These are phyloP conservation scores for Fusarium brachygibbosum DNA, from an alignment of 2,329 filamentous ascomycete species.

Conservation along the genomic window DNA sequence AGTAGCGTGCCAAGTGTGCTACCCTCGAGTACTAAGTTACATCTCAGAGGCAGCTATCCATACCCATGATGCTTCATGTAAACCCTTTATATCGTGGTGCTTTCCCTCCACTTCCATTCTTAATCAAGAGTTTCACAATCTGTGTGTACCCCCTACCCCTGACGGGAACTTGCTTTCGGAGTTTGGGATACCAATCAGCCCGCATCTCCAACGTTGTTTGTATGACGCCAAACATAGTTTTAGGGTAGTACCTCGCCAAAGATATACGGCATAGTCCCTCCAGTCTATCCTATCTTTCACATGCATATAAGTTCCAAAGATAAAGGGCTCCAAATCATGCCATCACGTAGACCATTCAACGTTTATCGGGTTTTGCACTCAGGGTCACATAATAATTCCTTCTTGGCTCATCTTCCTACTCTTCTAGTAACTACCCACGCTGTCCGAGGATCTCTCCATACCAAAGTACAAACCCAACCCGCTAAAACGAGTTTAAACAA, in stretches of 20 bases:
- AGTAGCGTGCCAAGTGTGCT: neutral
- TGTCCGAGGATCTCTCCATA: neutral
- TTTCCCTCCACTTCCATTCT: neutral
- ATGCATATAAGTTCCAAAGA: neutral
- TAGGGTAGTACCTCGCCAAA: neutral
- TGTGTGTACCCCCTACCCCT: constrained; percentile 21
- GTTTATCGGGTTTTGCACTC: neutral
- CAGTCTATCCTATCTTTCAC: neutral
- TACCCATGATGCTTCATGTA: neutral
- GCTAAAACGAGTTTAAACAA: constrained; percentile 16
- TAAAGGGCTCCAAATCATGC: neutral
- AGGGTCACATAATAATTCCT: neutral
- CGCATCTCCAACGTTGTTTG: neutral
- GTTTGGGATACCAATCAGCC: constrained; percentile 8
- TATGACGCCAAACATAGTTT: neutral
- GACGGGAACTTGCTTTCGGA: constrained; percentile 15
- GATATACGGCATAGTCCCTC: neutral
- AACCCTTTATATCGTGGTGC: neutral
- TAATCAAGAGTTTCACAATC: constrained; percentile 17
- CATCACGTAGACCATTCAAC: neutral
- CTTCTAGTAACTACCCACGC: constrained; percentile 1
- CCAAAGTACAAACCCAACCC: constrained; percentile 22
- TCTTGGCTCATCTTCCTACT: constrained; percentile 1
- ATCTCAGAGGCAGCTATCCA: no score
- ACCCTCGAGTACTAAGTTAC: no score